phyloP scores from a whole-genome alignment of 2,329 filamentous ascomycete species.

The Aureobasidium musti region DNA sequence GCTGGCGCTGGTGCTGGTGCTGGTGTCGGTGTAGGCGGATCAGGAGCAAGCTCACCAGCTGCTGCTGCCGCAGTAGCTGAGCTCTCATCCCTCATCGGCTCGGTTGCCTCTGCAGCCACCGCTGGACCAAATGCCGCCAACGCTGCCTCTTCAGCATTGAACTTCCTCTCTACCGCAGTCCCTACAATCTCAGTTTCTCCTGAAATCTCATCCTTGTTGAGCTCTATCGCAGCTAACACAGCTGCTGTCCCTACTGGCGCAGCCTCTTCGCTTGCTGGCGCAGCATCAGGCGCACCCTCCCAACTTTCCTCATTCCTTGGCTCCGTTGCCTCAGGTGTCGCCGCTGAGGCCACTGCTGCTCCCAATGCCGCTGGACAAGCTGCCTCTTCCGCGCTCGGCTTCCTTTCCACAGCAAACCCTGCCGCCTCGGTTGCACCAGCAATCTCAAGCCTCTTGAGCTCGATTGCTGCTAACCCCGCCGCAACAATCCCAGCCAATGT shows the following conservation, averaged over 20 bases:
- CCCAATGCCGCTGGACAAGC: background rate
- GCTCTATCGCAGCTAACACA: background rate
- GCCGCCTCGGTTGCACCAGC: background rate
- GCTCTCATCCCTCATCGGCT: background rate
- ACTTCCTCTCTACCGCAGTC: background rate
- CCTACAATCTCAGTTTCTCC: background rate
- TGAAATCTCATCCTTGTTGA: background rate
- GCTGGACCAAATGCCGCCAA: background rate
- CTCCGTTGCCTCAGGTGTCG: background rate
- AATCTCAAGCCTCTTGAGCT: conserved; percentile 6
- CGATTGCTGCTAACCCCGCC: background rate
- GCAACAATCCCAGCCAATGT: background rate
- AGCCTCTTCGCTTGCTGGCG: conserved; percentile 1
- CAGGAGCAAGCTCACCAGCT: background rate
- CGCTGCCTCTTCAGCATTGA: background rate
- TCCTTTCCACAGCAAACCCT: conserved; percentile 1
- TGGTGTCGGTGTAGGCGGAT: background rate
- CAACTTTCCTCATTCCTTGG: conserved; percentile 10
- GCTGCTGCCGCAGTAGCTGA: background rate
- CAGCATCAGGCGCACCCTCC: background rate
- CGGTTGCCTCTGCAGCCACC: background rate
- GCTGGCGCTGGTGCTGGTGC: background rate
- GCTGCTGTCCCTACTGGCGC: background rate
- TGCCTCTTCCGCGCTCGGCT: background rate
- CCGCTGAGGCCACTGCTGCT: background rate